A percentile compares a stretch with the other conserved stretches of the same genome.
phyloP scores from a whole-genome alignment of 164 flowering plant species.

The Annona cherimola region DNA sequence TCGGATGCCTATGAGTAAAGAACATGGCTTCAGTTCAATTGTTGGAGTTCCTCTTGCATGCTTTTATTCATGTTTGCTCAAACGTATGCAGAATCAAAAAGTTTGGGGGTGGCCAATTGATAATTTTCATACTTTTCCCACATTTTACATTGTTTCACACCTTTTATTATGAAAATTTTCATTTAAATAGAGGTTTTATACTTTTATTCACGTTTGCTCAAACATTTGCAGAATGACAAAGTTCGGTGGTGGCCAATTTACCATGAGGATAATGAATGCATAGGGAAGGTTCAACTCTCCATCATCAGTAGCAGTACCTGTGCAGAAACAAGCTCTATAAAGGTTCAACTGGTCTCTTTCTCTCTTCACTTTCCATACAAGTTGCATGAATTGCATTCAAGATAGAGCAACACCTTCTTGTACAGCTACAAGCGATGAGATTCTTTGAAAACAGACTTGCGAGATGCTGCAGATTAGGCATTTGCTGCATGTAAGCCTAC shows the following conservation, averaged over 20 bases:
- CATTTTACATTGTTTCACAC: no score
- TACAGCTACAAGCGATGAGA: background rate
- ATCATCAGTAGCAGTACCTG: constrained; percentile 47
- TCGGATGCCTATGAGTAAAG: no score
- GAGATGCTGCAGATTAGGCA: background rate
- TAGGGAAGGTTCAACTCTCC: constrained; percentile 81
- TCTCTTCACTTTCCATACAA: background rate
- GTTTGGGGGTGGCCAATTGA: no score
- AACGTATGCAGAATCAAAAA: no score
- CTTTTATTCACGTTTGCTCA: background rate
- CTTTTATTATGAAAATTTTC: no score
- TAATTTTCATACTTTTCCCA: no score
- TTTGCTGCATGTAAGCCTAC: background rate
- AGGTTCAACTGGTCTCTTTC: constrained; percentile 37
- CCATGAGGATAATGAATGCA: constrained; percentile 74
- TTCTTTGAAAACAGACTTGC: background rate
- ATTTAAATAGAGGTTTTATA: no score
- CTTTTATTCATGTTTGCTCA: no score
- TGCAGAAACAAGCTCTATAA: constrained; percentile 52
- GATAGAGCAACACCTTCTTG: background rate
- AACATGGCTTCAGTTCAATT: no score
- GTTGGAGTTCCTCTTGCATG: no score
- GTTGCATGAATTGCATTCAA: background rate
- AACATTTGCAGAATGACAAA: constrained; percentile 55
- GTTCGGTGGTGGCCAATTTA: constrained; percentile 85